Base-by-base conservation (phyloP, 495 filamentous ascomycete genomes). In the Jackrogersella multiformis region DNA sequence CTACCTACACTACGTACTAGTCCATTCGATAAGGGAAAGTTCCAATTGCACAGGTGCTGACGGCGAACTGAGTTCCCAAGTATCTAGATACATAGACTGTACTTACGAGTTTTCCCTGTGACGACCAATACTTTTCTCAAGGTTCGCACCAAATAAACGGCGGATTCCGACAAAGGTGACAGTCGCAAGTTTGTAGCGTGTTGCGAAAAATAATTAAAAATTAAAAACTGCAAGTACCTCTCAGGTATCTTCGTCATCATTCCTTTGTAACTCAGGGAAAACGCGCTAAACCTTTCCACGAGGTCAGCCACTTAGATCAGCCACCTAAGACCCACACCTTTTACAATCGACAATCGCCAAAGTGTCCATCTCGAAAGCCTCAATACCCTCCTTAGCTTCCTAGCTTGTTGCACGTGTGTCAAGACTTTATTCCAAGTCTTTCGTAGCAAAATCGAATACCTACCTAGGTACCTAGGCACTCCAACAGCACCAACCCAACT, bases 261-360 rank as follows among this genome's bases (percentile, higher is more conserved):
- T 53, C 26, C n/a, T n/a, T 44, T 45, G 48, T 51, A 52, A 23
- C 44, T 41, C 7, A 18, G 13, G 42, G 41, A 54, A 60, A 52
- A 21, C 28, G 34, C 68, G 66, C 72, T 70, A 74, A 56, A 52
- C 69, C 64, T 9, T 49, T 32, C 49, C 36, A 23, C 61, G 46
- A n/a, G n/a, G n/a, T 48, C n/a, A 44, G 59, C 36, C 30, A 62
- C 46, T 42, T 28, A 52, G 51, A 68, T 53, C 44, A 12, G 57
- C 36, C 23, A 61, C 28, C 24, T 21, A 46, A 30, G 54, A 69
- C 56, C 48, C 21, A 36, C 20, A 38, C 38, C 51, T 61, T 57
- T 65, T 56, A 51, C 61, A 70, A 70, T 70, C 69, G 61, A 51
- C 61, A 70, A 70, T 70, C 69, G 68, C 69, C 72, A 74, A 72